Evolutionary conservation across 1,284 basidiomycete genomes (phyloP), one percentile per base, ranked within the genome.

Genomic region (Stereum hirsutum): DNA sequence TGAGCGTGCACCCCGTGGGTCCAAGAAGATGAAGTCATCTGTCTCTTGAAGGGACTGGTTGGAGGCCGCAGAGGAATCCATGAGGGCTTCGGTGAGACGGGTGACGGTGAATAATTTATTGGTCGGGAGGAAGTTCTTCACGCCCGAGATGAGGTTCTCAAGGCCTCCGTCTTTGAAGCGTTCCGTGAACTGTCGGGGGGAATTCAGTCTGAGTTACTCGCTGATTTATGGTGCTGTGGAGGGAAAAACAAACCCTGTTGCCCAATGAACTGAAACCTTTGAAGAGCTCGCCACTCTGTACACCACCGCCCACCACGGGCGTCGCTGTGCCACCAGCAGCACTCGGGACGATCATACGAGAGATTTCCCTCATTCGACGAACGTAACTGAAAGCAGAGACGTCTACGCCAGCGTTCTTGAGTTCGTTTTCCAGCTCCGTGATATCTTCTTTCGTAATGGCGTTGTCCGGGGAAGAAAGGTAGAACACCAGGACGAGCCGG

Each of bases 41-140:
- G 95, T 97, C 64, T 98, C 95, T 58, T 89, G 83, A 36, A 97
- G 64, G 1, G 94, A 95, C 61, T 94, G 89, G 41, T 91, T 89
- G 11, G 90, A 89, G 1, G 91, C 95, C 1, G 84, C 73, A 0
- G 89, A 81, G 0, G 95, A 94, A 58, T 99, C 96, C 92, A 99
- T 98, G 19, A 99, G 70, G 4, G 95, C 93, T 55, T 97, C 94
- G 1, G 91, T 85, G 20, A 99, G 72, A 6, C 95, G 81, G 0
- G 96, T 98, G 37, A 97, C 81, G 6, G 91, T 85, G 33, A 97
- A 75, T 46, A 97, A 80, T 64, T 99, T 99, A 58, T 92, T 90
- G 0, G 89, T 86, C 0, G 96, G 96, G 11, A 99, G 67, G 72
- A 99, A 95, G 66, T 97, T 98, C 64, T 97, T 97, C 48, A 99